Evolutionary conservation across 441 rosid genomes (phyloP).

Genomic region (Melastoma candidum): DNA sequence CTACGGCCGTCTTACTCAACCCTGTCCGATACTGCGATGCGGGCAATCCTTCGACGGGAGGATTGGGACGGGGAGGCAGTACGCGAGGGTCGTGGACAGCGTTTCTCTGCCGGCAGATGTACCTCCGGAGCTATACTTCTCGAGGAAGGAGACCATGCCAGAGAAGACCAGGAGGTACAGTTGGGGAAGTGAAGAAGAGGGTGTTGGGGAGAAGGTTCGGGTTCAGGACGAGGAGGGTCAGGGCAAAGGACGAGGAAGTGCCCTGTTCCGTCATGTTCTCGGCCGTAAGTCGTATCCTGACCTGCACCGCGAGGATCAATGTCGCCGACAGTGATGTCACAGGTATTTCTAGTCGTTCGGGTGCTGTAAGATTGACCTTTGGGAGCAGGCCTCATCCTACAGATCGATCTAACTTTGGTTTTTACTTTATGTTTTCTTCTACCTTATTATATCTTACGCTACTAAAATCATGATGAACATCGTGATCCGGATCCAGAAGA

Average conservation of each 20-base stretch:
- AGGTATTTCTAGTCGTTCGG: not conserved
- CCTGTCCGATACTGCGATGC: slow-evolving; percentile 8
- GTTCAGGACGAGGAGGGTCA: slow-evolving; percentile 9
- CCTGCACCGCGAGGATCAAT: slow-evolving; percentile 31
- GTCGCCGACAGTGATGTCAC: slow-evolving; percentile 15
- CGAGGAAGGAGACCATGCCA: slow-evolving; percentile 24
- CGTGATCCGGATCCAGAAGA: too few relatives aligned
- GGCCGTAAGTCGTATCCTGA: slow-evolving; percentile 23
- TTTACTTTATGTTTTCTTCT: too few relatives aligned
- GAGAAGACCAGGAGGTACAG: slow-evolving; percentile 24
- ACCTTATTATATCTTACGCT: too few relatives aligned
- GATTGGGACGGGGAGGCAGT: slow-evolving; percentile 2
- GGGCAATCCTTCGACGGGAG: slow-evolving; percentile 1
- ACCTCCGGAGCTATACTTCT: slow-evolving; percentile 39
- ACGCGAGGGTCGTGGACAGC: slow-evolving; percentile 30
- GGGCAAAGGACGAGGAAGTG: slow-evolving; percentile 17
- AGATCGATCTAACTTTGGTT: too few relatives aligned
- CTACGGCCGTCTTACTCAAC: slow-evolving; percentile 19
- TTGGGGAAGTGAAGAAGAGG: slow-evolving; percentile 18
- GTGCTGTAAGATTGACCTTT: too few relatives aligned
- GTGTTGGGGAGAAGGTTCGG: slow-evolving; percentile 1
- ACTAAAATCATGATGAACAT: too few relatives aligned
- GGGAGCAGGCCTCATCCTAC: too few relatives aligned
- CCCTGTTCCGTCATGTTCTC: slow-evolving; percentile 18
- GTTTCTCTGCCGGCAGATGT: slow-evolving; percentile 47